A percentile compares a stretch with the other conserved stretches of the same genome.
phyloP scores from a whole-genome alignment of 1,139 yeast species.

The Blastobotrys proliferans region DNA sequence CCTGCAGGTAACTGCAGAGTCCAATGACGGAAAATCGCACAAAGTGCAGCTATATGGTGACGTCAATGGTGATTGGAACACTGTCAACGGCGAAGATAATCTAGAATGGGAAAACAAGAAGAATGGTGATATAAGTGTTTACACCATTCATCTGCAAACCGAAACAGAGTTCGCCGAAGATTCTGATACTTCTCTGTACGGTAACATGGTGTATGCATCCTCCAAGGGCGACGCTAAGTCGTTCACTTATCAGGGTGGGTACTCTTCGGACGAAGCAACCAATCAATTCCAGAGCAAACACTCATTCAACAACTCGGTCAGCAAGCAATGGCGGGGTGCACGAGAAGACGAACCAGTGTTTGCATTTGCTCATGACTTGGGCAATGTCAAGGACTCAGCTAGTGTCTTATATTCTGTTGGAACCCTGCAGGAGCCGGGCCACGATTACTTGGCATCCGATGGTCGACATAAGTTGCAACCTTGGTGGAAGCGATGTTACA shows the following conservation, averaged over 20 bases:
- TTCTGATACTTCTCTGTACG: constrained; percentile 4
- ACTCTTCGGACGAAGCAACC: background rate
- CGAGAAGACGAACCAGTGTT: constrained; percentile 6
- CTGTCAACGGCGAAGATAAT: background rate
- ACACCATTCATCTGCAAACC: background rate
- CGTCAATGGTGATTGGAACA: constrained; percentile 7
- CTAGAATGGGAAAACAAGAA: background rate
- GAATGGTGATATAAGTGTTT: background rate
- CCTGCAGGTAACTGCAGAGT: constrained; percentile 1
- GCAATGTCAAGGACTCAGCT: background rate
- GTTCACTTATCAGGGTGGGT: constrained; percentile 4
- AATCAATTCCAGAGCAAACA: background rate
- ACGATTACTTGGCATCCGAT: background rate
- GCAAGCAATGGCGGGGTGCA: constrained; percentile 5
- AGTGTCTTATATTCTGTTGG: constrained; percentile 8
- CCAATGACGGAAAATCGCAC: background rate
- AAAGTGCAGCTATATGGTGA: constrained; percentile 6
- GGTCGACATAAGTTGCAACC: constrained; percentile 6
- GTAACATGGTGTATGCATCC: constrained; percentile 7
- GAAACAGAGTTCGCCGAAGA: constrained; percentile 6
- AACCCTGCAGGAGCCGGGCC: constrained; percentile 7
- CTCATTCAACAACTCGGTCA: background rate
- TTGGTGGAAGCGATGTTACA: constrained; percentile 13
- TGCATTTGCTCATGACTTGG: constrained; percentile 9
- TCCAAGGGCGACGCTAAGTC: constrained; percentile 3